These are phyloP conservation scores for Oenanthe javanica DNA, from an alignment of 140 eudicot genomes.

Conservation along the genomic window DNA sequence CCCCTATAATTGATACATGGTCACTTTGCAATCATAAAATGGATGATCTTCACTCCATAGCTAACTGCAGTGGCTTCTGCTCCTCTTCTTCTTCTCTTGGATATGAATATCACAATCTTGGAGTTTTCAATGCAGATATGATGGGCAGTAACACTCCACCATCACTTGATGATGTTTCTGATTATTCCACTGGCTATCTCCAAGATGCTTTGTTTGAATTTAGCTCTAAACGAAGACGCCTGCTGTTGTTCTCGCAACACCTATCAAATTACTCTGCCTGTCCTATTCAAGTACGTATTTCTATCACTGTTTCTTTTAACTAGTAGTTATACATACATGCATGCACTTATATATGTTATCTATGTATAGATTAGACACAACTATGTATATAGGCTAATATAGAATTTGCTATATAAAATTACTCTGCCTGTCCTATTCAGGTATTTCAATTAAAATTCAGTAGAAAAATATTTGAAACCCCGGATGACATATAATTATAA, in stretches of 20 bases:
- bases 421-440: too few relatives aligned
- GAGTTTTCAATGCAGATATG: constrained; percentile 20
- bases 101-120: constrained; percentile 23
- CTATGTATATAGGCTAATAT: not conserved
- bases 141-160: constrained; percentile 2
- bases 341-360: not conserved
- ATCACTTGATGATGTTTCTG: constrained; percentile 5
- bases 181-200: constrained; percentile 39
- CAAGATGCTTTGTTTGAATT: constrained; percentile 41
- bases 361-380: not conserved
- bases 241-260: constrained; percentile 17
- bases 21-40: not conserved
- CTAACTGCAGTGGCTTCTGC: constrained; percentile 11
- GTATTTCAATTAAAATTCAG: too few relatives aligned
- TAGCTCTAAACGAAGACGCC: constrained; percentile 37
- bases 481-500: too few relatives aligned
- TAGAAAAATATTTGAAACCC: too few relatives aligned
- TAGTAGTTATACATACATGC: not conserved
- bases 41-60: constrained; percentile 17
- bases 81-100: constrained; percentile 15
- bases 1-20: not conserved
- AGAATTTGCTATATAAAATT: too few relatives aligned
- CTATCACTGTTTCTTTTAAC: not conserved
- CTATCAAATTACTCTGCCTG: constrained; percentile 1
- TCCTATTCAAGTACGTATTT: constrained; percentile 1